phyloP scores from a whole-genome alignment of 768 basidiomycete genomes.

The Termitomyces sp. region DNA sequence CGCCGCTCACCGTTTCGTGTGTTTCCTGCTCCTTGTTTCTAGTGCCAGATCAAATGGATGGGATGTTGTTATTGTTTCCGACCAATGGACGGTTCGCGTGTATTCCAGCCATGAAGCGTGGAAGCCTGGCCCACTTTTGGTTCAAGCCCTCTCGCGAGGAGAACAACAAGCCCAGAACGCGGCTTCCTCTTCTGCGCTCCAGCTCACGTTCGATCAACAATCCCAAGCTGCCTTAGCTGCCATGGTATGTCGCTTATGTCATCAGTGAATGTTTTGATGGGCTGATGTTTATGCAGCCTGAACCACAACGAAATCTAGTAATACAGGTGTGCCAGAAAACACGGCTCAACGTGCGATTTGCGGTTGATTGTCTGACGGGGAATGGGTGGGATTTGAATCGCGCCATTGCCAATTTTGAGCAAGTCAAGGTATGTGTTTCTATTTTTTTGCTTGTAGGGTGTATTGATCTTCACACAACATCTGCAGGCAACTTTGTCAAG shows the following conservation, averaged over 20 bases:
- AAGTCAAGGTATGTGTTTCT: constrained; percentile 65
- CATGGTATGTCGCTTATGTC: constrained; percentile 44
- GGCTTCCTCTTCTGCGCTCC: constrained; percentile 21
- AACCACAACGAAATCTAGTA: constrained; percentile 66
- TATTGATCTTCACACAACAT: constrained; percentile 20
- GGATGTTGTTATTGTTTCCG: constrained; percentile 87
- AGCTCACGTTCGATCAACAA: constrained; percentile 39
- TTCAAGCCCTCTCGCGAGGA: constrained; percentile 44
- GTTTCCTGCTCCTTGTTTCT: constrained; percentile 7
- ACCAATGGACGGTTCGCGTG: constrained; percentile 77
- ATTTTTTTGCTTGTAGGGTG: neutral
- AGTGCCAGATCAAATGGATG: constrained; percentile 82
- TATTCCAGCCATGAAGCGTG: constrained; percentile 83
- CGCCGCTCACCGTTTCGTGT: constrained; percentile 5
- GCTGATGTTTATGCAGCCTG: constrained; percentile 39
- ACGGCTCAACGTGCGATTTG: constrained; percentile 71
- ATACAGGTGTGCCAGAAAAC: constrained; percentile 70
- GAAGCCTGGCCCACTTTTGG: constrained; percentile 66
- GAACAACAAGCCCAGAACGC: constrained; percentile 22
- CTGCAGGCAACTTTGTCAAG: constrained; percentile 42
- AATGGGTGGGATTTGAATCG: constrained; percentile 82
- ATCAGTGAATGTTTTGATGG: neutral
- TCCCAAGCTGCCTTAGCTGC: constrained; percentile 48
- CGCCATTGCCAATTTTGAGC: constrained; percentile 82
- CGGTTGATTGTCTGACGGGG: constrained; percentile 78